A percentile compares a stretch with the other conserved stretches of the same genome.
phyloP scores from a whole-genome alignment of 2,329 filamentous ascomycete species.

The Ascochyta viciae-villosae region DNA sequence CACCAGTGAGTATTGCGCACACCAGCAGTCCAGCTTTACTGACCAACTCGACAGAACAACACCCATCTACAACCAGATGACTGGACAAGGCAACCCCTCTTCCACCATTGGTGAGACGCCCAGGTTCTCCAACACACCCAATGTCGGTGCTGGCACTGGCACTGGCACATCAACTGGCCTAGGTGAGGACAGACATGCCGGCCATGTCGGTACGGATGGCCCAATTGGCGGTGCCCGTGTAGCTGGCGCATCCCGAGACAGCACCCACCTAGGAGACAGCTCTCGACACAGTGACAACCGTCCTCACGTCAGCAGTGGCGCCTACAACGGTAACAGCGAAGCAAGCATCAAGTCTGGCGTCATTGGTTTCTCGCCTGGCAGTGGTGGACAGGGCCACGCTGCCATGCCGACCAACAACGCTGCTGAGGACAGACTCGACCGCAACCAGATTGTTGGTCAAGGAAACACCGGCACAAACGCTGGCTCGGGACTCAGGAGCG shows the following conservation, averaged over 20 bases:
- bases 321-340: conserved; percentile 36
- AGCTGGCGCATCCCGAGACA: neutral
- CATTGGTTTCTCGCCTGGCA: conserved; percentile 42
- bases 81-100: conserved; percentile 14
- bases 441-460: conserved; percentile 27
- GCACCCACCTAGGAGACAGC: neutral
- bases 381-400: conserved; percentile 31
- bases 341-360: conserved; percentile 52
- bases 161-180: conserved; percentile 3
- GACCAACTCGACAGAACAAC: neutral
- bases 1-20: neutral
- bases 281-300: conserved; percentile 14
- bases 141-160: conserved; percentile 20
- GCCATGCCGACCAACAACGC: conserved; percentile 28
- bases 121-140: conserved; percentile 10
- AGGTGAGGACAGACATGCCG: neutral
- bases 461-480: conserved; percentile 21
- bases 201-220: conserved; percentile 12
- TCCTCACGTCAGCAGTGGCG: conserved; percentile 24
- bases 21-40: neutral
- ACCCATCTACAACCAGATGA: conserved; percentile 44
- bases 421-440: conserved; percentile 18
- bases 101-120: conserved; percentile 14
- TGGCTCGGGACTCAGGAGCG: conserved; percentile 10
- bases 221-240: conserved; percentile 6